phyloP scores from a whole-genome alignment of 2,329 filamentous ascomycete genomes.

The Fonsecaea erecta region DNA sequence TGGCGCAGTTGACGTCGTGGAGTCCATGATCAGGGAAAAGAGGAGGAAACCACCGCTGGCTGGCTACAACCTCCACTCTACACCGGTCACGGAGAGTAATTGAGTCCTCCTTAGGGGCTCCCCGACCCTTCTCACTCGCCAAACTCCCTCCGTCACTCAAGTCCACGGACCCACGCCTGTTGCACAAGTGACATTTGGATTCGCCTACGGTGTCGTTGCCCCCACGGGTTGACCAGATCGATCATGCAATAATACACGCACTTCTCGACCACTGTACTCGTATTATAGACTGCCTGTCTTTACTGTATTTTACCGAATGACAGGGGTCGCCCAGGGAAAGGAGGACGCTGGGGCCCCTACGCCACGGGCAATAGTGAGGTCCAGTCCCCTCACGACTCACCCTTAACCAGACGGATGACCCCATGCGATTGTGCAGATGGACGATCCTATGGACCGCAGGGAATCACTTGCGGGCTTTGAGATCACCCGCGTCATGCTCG shows the following conservation, averaged over 20 bases:
- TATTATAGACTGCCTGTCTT: constrained; percentile 16
- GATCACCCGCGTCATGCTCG: constrained; percentile 34
- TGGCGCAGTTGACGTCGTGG: constrained; percentile 6
- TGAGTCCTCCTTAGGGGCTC: background rate
- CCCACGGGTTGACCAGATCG: constrained; percentile 6
- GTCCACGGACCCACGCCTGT: constrained; percentile 16
- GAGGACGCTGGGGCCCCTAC: constrained; percentile 1
- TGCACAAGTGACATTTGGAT: constrained; percentile 12
- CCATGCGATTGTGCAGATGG: constrained; percentile 26
- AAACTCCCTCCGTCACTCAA: constrained; percentile 12
- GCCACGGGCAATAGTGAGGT: constrained; percentile 5
- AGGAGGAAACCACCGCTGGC: background rate
- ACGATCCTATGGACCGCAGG: constrained; percentile 26
- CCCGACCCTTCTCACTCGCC: background rate
- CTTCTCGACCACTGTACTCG: background rate
- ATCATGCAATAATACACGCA: constrained; percentile 24
- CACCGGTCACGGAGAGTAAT: background rate
- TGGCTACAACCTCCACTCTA: background rate
- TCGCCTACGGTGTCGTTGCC: background rate
- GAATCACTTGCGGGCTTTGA: constrained; percentile 21
- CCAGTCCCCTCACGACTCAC: constrained; percentile 14
- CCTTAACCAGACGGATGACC: constrained; percentile 2
- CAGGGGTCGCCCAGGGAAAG: background rate
- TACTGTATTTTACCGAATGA: constrained; percentile 30
- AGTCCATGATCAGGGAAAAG: background rate